These are phyloP conservation scores for Epichloe hybrida DNA, from an alignment of 2,329 filamentous ascomycete genomes.

Conservation along the genomic window DNA sequence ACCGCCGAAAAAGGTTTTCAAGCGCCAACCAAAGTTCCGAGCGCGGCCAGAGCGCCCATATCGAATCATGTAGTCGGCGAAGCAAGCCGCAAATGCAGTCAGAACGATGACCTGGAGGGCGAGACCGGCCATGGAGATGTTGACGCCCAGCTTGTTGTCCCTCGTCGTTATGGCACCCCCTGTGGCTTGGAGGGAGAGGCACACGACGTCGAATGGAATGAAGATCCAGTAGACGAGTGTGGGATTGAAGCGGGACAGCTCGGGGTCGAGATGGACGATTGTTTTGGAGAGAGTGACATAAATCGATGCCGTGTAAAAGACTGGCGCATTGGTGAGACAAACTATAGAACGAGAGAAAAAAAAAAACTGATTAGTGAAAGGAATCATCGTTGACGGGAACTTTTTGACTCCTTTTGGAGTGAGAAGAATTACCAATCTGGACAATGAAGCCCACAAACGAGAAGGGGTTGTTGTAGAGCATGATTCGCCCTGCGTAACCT, in stretches of 20 bases:
- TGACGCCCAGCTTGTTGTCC: conserved; percentile 22
- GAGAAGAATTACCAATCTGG: conserved; percentile 39
- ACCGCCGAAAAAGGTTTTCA: conserved; percentile 35
- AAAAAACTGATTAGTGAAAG: background rate
- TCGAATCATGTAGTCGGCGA: conserved; percentile 36
- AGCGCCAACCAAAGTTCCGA: conserved; percentile 15
- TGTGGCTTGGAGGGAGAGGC: conserved; percentile 42
- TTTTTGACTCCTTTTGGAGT: background rate
- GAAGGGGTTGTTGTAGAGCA: conserved; percentile 45
- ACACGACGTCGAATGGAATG: conserved; percentile 42
- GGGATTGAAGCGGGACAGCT: conserved; percentile 30
- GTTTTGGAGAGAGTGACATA: conserved; percentile 45
- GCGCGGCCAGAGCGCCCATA: conserved; percentile 19
- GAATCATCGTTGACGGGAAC: no score
- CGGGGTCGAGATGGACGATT: conserved; percentile 26
- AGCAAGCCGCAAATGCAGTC: conserved; percentile 33
- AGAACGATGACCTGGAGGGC: conserved; percentile 45
- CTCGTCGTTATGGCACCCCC: conserved; percentile 42
- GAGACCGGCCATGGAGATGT: conserved; percentile 37
- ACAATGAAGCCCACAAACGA: conserved; percentile 46
- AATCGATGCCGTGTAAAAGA: conserved; percentile 45
- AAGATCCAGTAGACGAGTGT: conserved; percentile 33
- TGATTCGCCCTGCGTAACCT: conserved; percentile 48
- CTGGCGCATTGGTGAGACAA: conserved; percentile 39
- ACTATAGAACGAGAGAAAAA: conserved; percentile 17